Evolutionary conservation across 2,329 filamentous ascomycete genomes (phyloP), one percentile per base, ranked within the genome.

Genomic region (Bertia moriformis): DNA sequence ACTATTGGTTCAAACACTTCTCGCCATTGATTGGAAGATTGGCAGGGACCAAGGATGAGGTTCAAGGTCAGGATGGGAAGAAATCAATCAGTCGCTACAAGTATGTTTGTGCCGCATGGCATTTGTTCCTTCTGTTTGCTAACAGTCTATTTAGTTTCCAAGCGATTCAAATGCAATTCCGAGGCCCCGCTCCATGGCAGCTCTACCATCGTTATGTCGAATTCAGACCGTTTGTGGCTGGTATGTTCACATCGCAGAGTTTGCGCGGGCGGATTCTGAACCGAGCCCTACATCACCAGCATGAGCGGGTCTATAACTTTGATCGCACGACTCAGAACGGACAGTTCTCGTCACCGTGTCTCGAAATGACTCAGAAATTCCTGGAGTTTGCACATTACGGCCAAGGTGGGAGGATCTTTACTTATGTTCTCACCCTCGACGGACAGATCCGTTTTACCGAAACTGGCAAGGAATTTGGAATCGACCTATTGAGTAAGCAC

Each of bases 151-250:
- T 18, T 49, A 79, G 74, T 52, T 83, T 83, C 55, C 78, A 83
- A 62, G 77, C 79, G 22, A 77, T 83, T 49, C 73, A 83, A 51
- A 69, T 83, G 43, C 79, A 83, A 52, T 62, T 83, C 20, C 60
- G 63, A 40, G 79, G 79, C 0, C 79, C 79, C 0, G 69, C 78
- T 0, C 79, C 79, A 0, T 59, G 66, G 24, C 59, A 72, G 41
- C 62, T 84, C 33, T 82, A 83, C 51, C 78, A 83, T 51, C 72
- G 77, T 46, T 83, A 76, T 51, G 78, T 83, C 37, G 79, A 82
- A 50, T 83, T 83, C 58, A 77, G 69, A 48, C 78, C 78, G 3
- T 83, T 83, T 49, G 72, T 83, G 22, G 77, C 77, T 42, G 69
- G 72, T 43, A 83, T 83, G 76, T 84, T 83, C 55, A 79, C 73